These are phyloP conservation scores for Smittium culicis DNA, from an alignment of 371 early-diverging fungal species.

Conservation along the genomic window DNA sequence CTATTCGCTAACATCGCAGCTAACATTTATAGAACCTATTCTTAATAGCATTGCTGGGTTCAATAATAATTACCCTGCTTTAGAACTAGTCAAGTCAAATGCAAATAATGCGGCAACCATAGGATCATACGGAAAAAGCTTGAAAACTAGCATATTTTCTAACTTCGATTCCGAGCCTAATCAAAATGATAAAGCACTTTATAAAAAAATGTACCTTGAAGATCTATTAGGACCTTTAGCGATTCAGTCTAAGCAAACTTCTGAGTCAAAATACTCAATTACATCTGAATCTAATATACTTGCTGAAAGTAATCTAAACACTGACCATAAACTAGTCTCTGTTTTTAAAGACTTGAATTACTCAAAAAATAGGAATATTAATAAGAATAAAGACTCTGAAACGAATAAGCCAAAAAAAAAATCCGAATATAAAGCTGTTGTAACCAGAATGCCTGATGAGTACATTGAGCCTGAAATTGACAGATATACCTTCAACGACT, in stretches of 20 bases:
- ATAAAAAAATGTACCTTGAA: constrained; percentile 7
- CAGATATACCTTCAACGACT: no score
- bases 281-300: neutral
- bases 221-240: constrained; percentile 11
- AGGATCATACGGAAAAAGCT: neutral
- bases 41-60: neutral
- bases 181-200: neutral
- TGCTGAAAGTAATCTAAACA: neutral
- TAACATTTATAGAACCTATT: neutral
- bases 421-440: neutral
- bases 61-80: neutral
- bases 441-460: neutral
- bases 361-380: neutral
- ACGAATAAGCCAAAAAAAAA: neutral
- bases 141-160: constrained; percentile 5
- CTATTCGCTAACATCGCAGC: neutral
- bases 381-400: neutral
- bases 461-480: neutral
- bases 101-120: neutral
- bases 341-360: constrained; percentile 5
- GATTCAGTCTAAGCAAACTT: neutral
- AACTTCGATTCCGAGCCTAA: neutral
- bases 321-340: neutral
- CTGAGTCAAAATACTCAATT: neutral
- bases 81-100: neutral